These are phyloP conservation scores for Trypanosoma avium DNA, from an alignment of 208 protist species.

Conservation along the genomic window DNA sequence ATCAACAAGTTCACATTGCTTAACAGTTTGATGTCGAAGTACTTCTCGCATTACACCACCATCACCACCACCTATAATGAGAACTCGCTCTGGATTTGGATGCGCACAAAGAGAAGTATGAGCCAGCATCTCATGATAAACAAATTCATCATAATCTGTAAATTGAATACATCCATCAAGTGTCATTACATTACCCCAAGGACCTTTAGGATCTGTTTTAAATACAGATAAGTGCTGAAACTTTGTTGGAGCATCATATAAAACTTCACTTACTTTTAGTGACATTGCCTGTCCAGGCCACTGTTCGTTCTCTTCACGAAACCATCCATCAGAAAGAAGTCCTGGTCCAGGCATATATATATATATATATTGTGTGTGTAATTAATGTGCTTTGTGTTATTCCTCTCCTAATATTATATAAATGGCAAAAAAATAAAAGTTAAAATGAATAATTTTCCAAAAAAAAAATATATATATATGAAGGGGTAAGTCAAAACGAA, in stretches of 20 bases:
- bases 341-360: slow-evolving; percentile 81
- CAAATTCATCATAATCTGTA: slow-evolving; percentile 97
- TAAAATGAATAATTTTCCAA: too few relatives aligned
- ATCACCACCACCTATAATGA: slow-evolving; percentile 98
- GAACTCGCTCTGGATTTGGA: slow-evolving; percentile 87
- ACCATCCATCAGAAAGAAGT: slow-evolving; percentile 85
- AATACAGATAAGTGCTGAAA: slow-evolving; percentile 92
- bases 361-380: too few relatives aligned
- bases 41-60: slow-evolving; percentile 97
- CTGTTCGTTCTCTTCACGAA: slow-evolving; percentile 84
- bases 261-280: slow-evolving; percentile 86
- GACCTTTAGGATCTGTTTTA: slow-evolving; percentile 73
- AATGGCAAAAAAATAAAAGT: slow-evolving; percentile 30
- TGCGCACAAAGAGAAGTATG: slow-evolving; percentile 94
- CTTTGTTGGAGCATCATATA: slow-evolving; percentile 78
- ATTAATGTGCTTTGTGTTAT: too few relatives aligned
- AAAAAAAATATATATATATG: too few relatives aligned
- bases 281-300: slow-evolving; percentile 90
- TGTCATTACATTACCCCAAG: slow-evolving; percentile 96
- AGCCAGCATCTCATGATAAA: slow-evolving; percentile 99
- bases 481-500: too few relatives aligned
- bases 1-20: slow-evolving; percentile 95
- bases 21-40: slow-evolving; percentile 91
- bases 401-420: too few relatives aligned
- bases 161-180: slow-evolving; percentile 97